Base-by-base conservation (phyloP, 345 rosid genomes). In the Pistacia integerrima region DNA sequence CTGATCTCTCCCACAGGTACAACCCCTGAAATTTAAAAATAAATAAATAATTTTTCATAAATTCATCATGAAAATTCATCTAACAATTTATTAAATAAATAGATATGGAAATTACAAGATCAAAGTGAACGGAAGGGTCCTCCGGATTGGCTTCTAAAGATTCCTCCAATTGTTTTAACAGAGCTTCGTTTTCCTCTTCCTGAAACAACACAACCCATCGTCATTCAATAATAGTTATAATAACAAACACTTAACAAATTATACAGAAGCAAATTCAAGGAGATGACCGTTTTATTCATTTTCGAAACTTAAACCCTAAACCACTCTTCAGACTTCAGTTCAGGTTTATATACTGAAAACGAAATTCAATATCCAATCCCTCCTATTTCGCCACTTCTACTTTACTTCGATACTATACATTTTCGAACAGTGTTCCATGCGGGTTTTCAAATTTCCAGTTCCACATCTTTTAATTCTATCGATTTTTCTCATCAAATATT, bases 141-240 rank as follows among this genome's bases (percentile, higher is more conserved):
- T 90, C 85, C 17, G 99, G 98, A 62, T 85, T 87, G 62, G 88
- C 85, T 55, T 89, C 93, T 17, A 89, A 83, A 3, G 85, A 83
- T 62, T 84, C 89, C 87, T 84, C 86, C 82, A 87, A 74, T 16
- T 83, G 82, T 80, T 73, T 76, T 72, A 86, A 72, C 59, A 25
- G 77, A 74, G 67, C 76, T 16, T 52, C 78, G 36, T 41, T 51
- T 16, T 76, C 84, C 51, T 79, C 86, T 61, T 74, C 83, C 79
- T 77, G 54, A 38, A 71, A 41, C 20, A 72, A 58, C n/a, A 48
- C 33, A 13, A 70, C 33, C 49, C 63, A 10, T 70, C 33, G 30
- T 70, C 63, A 70, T 55, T 55, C 9, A 10, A 30, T 35, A 5
- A 17, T 18, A 38, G 46, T 41, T 41, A 41, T 41, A 41, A 41